phyloP scores from a whole-genome alignment of 1,284 basidiomycete genomes.

The Takashimella tepidaria region DNA sequence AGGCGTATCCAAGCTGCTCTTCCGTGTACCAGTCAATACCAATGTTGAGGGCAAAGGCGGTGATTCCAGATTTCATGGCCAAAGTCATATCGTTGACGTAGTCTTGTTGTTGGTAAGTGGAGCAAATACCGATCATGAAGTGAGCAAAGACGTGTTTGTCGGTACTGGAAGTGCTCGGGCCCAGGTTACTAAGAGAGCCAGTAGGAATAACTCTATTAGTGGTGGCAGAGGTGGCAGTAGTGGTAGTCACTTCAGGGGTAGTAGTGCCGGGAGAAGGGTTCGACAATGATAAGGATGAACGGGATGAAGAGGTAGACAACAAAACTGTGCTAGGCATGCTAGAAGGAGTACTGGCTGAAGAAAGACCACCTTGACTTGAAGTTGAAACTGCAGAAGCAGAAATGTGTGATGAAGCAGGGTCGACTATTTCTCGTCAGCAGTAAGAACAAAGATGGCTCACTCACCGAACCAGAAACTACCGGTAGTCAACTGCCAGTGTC shows the following conservation, averaged over 20 bases:
- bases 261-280: background rate
- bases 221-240: background rate
- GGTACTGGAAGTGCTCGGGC: background rate
- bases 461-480: too few relatives aligned
- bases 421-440: too few relatives aligned
- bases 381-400: background rate
- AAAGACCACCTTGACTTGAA: too few relatives aligned
- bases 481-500: too few relatives aligned
- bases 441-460: too few relatives aligned
- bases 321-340: background rate
- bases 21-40: conserved; percentile 39
- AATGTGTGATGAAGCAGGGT: too few relatives aligned
- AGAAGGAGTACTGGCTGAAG: background rate
- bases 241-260: background rate
- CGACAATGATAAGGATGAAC: background rate
- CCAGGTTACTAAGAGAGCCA: background rate
- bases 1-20: conserved; percentile 39
- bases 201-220: background rate
- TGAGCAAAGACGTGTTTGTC: conserved; percentile 49
- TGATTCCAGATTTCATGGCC: conserved; percentile 40
- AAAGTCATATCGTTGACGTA: conserved; percentile 39
- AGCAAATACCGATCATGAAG: conserved; percentile 63
- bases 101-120: conserved; percentile 47
- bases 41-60: conserved; percentile 47
- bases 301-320: background rate